Evolutionary conservation across 768 basidiomycete species (phyloP), one percentile per base, ranked within the genome.

Genomic region (Mrakia frigida): DNA sequence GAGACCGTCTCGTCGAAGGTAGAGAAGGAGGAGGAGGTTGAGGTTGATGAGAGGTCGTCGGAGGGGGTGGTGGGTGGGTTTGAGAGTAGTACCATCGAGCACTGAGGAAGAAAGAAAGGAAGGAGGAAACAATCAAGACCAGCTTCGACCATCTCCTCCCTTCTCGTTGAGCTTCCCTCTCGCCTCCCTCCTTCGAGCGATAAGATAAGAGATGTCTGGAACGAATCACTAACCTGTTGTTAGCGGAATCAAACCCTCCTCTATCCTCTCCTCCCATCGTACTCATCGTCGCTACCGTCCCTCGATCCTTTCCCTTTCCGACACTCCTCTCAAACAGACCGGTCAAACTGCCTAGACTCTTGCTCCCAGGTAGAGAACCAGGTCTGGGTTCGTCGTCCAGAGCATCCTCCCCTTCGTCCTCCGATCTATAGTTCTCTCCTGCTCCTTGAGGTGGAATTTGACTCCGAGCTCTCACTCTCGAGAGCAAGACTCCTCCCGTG

Each of bases 401-500:
- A 10, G 67, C 52, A 43, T 53, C 56, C 16, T 52, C 50, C 1
- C 25, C 41, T 16, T 63, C 43, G 46, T 53, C 59, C 25, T 65
- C 65, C 6, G 41, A 35, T 23, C 35, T 46, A n/a, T 60, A 35
- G 7, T 25, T 63, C 31, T 41, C 41, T 21, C 28, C n/a, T n/a
- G 9, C 37, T 14, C 25, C 46, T 6, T 50, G 46, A 21, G 46
- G 41, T 0, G 70, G 50, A 31, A 50, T 72, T 52, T 72, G 70
- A 21, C 16, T 16, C 23, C 70, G 39, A 31, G 59, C 73, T 50
- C 73, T 65, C 11, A 74, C 73, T 43, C 73, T 31, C 0, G 73
- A 74, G 23, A 74, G 73, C 14, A 74, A 63, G n/a, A 74, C 73
- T 18, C 73, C 73, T n/a, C 73, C 73, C 5, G 61, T 63, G n/a